Conservation (phyloP, 1,284 basidiomycete species). For the Neolentinus lepideus region DNA sequence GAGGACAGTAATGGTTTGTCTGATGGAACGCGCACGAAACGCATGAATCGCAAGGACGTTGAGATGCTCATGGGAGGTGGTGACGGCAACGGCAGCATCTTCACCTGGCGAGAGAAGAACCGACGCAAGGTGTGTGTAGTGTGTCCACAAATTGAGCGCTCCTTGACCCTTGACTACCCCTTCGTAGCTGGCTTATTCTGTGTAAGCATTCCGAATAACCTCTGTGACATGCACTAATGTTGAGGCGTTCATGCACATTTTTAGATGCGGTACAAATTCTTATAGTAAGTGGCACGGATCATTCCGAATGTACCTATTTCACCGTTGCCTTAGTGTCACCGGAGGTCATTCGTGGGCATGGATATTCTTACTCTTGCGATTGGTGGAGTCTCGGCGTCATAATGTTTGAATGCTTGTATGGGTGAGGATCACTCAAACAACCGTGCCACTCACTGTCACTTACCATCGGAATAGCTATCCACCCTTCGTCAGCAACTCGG, state of each 20-base stretch:
- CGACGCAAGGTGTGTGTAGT: conserved; percentile 63
- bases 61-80: conserved; percentile 76
- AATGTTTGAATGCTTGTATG: conserved; percentile 86
- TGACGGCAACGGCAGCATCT: conserved; percentile 70
- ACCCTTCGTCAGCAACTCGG: conserved; percentile 88
- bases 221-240: neutral
- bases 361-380: conserved; percentile 92
- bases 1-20: conserved; percentile 65
- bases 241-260: neutral
- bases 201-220: conserved; percentile 45
- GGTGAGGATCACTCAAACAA: conserved; percentile 39
- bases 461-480: conserved; percentile 60
- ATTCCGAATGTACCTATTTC: conserved; percentile 11
- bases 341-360: conserved; percentile 89
- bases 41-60: conserved; percentile 71
- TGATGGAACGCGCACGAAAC: conserved; percentile 62
- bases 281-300: conserved; percentile 59
- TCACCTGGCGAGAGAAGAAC: conserved; percentile 94
- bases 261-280: conserved; percentile 81
- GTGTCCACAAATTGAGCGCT: neutral
- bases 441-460: conserved; percentile 8
- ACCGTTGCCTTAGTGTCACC: conserved; percentile 69
- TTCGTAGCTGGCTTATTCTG: conserved; percentile 82
- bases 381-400: conserved; percentile 98
- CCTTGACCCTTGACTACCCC: conserved; percentile 4